Evolutionary conservation across 148 eudicot species (phyloP), one percentile per base, ranked within the genome.

Genomic region (Vaccinium corymbosum): DNA sequence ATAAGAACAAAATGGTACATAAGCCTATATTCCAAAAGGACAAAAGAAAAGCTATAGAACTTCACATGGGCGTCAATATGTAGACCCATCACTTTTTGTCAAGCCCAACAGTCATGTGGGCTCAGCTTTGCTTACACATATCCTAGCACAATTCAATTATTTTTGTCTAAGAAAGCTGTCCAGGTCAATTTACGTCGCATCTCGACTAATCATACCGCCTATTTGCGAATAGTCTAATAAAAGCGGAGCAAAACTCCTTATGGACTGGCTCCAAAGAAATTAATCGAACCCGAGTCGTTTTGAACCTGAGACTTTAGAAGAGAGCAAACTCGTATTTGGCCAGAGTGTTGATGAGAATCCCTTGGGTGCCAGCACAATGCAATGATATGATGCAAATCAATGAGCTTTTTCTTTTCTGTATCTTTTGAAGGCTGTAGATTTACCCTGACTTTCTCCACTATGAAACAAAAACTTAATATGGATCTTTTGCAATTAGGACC

Each of bases 1-100:
- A 22, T 49, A 50, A 50, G 57, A 76, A 76, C 59, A 76, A 76
- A 49, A 76, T n/a, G 57, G 35, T 4, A 20, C 32, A 64, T 9
- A 53, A 64, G 72, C 72, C 15, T 64, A 25, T 25, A 10, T 22
- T 12, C 32, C 35, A 27, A 68, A 68, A 68, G 73, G 38, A 27
- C 15, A 27, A 66, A 68, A 7, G 46, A 42, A 27, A 27, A 11
- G 38, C 17, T 22, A 46, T 3, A 75, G 10, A 77, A 35, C 57
- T 77, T 27, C 80, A 77, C 80, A 77, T 77, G 80, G 80, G 32
- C 59, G 51, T 7, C 53, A 77, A 14, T n/a, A 51, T 51, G 80
- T 77, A 49, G 57, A 22, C 59, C 79, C 79, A 12, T 77, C 10
- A 77, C 20, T 51, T 13, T 32, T 46, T 76, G 3, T 35, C 15